Evolutionary conservation across 1,284 basidiomycete species (phyloP).

Genomic region (Malassezia caprae): DNA sequence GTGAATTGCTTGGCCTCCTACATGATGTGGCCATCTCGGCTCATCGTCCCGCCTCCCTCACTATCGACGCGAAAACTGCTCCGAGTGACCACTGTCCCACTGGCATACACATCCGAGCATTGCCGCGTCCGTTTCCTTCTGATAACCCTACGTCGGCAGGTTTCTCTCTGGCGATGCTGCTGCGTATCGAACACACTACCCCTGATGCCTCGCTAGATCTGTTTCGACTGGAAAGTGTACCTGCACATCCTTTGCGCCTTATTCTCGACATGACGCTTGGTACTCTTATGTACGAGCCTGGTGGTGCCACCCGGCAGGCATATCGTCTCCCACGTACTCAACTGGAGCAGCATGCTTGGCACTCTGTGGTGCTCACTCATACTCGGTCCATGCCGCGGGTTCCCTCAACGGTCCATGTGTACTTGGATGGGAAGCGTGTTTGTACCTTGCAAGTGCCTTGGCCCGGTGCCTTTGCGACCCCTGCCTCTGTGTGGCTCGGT

Average conservation of each 20-base stretch:
- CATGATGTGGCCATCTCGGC: conserved; percentile 20
- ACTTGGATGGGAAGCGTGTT: conserved; percentile 31
- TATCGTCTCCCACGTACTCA: conserved; percentile 1
- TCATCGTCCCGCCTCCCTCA: conserved; percentile 23
- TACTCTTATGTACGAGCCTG: conserved; percentile 22
- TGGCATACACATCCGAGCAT: conserved; percentile 24
- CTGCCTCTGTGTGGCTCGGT: conserved; percentile 15
- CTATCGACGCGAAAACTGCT: conserved; percentile 20
- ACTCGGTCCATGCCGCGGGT: conserved; percentile 21
- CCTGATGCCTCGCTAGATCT: neutral
- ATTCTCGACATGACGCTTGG: conserved; percentile 24
- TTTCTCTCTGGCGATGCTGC: conserved; percentile 22
- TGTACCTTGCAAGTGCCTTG: conserved; percentile 7
- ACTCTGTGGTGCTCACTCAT: conserved; percentile 34
- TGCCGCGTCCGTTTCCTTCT: conserved; percentile 34
- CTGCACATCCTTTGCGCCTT: conserved; percentile 27
- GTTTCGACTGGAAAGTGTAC: conserved; percentile 16
- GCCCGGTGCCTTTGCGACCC: conserved; percentile 27
- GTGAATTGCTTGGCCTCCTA: conserved; percentile 22
- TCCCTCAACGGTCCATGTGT: conserved; percentile 27
- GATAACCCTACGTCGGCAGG: conserved; percentile 16
- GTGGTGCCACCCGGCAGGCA: conserved; percentile 8
- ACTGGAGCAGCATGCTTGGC: conserved; percentile 16
- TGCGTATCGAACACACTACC: neutral
- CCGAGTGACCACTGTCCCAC: neutral